Conservation (phyloP, 2,329 filamentous ascomycete genomes). For the Cordyceps javanica region DNA sequence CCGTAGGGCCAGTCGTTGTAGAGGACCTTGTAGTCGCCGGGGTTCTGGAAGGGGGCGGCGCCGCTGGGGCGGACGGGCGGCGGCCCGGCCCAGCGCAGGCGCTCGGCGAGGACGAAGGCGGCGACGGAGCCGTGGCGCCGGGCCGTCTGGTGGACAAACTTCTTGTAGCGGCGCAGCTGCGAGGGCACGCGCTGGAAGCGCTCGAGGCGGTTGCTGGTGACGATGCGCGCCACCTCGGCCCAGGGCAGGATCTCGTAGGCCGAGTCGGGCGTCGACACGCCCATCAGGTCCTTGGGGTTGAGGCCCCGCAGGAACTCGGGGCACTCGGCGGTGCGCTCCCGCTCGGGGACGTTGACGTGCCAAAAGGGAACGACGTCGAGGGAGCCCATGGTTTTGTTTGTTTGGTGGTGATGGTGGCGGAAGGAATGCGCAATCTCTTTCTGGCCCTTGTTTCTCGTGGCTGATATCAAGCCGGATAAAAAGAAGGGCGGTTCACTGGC, state of each 20-base stretch:
- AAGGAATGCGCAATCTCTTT: background rate
- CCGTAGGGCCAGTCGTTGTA: slow-evolving; percentile 96
- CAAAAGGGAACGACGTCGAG: slow-evolving; percentile 56
- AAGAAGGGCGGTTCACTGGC: background rate
- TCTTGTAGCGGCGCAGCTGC: slow-evolving; percentile 70
- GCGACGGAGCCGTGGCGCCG: slow-evolving; percentile 69
- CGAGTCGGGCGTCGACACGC: slow-evolving; percentile 65
- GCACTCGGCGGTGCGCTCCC: slow-evolving; percentile 58
- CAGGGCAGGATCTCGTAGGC: slow-evolving; percentile 61
- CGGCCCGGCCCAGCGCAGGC: slow-evolving; percentile 65
- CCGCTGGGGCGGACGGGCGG: slow-evolving; percentile 30
- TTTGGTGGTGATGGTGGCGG: background rate
- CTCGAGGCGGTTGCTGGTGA: slow-evolving; percentile 62
- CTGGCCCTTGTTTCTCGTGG: background rate
- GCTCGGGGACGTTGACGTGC: slow-evolving; percentile 69
- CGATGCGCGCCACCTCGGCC: slow-evolving; percentile 60
- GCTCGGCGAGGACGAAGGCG: slow-evolving; percentile 64
- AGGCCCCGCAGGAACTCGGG: slow-evolving; percentile 63
- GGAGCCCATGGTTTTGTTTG: slow-evolving; percentile 29
- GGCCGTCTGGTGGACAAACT: slow-evolving; percentile 59
- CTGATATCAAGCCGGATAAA: too few species aligned
- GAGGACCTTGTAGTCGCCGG: slow-evolving; percentile 63
- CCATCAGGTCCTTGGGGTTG: slow-evolving; percentile 60
- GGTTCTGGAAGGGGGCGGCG: slow-evolving; percentile 35
- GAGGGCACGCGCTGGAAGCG: slow-evolving; percentile 71